phyloP scores from a whole-genome alignment of 139 green algal species.

The Limnomonas spitsbergensis region DNA sequence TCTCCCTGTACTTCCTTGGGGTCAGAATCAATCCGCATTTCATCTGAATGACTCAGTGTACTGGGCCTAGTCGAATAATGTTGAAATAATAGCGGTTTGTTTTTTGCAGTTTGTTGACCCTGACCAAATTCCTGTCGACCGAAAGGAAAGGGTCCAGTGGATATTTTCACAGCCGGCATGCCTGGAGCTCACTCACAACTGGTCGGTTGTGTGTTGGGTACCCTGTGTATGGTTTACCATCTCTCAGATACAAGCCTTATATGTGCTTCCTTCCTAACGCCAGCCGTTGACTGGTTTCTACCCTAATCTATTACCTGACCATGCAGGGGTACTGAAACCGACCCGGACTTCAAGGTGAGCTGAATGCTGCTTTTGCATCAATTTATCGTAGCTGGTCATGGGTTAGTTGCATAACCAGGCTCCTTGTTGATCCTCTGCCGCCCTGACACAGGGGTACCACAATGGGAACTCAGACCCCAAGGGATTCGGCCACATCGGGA shows the following conservation, averaged over 20 bases:
- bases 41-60: no score
- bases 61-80: no score
- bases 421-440: background rate
- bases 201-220: constrained; percentile 16
- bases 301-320: no score
- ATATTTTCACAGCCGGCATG: constrained; percentile 20
- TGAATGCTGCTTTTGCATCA: no score
- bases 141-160: constrained; percentile 25
- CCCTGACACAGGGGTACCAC: constrained; percentile 74
- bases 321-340: constrained; percentile 69
- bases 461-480: constrained; percentile 79
- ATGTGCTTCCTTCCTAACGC: no score
- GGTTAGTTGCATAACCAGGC: background rate
- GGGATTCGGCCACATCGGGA: constrained; percentile 91
- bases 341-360: constrained; percentile 54
- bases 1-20: constrained; percentile 85
- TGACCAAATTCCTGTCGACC: constrained; percentile 13
- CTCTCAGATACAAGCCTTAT: no score
- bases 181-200: constrained; percentile 89
- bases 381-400: background rate
- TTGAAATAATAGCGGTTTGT: no score
- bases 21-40: constrained; percentile 12
- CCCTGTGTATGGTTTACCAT: no score
- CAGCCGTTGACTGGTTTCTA: no score
- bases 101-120: background rate